phyloP scores from a whole-genome alignment of 768 basidiomycete genomes.

The Lentinula edodes region DNA sequence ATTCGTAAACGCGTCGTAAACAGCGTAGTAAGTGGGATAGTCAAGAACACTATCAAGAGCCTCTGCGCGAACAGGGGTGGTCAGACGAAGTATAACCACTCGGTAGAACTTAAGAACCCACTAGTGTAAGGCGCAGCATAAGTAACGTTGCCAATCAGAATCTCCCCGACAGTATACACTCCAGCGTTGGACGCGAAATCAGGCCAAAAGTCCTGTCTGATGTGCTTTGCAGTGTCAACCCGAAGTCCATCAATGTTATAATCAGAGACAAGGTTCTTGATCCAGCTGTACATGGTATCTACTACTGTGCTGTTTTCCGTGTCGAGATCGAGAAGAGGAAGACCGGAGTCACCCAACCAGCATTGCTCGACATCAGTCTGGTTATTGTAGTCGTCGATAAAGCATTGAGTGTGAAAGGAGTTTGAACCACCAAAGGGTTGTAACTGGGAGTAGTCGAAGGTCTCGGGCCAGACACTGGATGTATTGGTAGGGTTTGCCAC shows the following conservation, averaged over 20 bases:
- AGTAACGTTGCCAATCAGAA: constrained; percentile 16
- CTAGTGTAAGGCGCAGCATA: constrained; percentile 37
- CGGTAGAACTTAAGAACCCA: not conserved
- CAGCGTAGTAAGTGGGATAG: constrained; percentile 51
- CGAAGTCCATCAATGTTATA: constrained; percentile 67
- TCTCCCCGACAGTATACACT: constrained; percentile 69
- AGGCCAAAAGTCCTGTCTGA: constrained; percentile 64
- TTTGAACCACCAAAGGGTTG: constrained; percentile 21
- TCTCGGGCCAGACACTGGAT: constrained; percentile 13
- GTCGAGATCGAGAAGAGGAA: constrained; percentile 68
- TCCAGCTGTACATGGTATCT: constrained; percentile 53
- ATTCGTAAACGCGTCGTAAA: constrained; percentile 48
- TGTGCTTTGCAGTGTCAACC: constrained; percentile 60
- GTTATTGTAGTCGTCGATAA: constrained; percentile 53
- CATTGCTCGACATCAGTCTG: constrained; percentile 60
- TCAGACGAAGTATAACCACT: not conserved
- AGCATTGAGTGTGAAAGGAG: constrained; percentile 60
- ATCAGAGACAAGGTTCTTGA: constrained; percentile 46
- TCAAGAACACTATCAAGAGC: constrained; percentile 54
- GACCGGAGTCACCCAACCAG: constrained; percentile 65
- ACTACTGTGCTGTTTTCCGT: constrained; percentile 58
- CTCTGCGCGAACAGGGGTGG: not conserved
- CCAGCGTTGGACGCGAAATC: constrained; percentile 55
- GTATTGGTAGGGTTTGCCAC: constrained; percentile 12
- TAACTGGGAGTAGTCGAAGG: constrained; percentile 22